A percentile compares a stretch with the other conserved stretches of the same genome.
phyloP scores from a whole-genome alignment of 73 alveolate genomes.

The Symbiodinium pilosum region DNA sequence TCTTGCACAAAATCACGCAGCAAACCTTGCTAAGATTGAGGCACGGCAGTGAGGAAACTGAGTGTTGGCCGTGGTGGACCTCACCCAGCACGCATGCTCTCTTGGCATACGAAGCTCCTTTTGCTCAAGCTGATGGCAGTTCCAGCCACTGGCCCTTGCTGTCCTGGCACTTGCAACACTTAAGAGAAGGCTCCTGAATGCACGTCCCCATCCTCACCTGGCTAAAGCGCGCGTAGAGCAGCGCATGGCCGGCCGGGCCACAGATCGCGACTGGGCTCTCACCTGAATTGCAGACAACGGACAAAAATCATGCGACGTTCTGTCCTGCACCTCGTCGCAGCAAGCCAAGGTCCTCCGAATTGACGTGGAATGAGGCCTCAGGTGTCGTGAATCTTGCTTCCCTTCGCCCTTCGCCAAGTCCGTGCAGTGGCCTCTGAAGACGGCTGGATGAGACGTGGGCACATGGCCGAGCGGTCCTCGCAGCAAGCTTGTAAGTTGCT shows the following conservation, averaged over 20 bases:
- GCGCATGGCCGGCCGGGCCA: conserved; percentile 17
- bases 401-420: too few relatives aligned
- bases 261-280: not conserved
- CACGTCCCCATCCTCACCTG: not conserved
- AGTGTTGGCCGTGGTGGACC: not conserved
- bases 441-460: conserved; percentile 4
- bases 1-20: not conserved
- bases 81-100: not conserved
- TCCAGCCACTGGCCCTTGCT: conserved; percentile 3
- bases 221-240: conserved; percentile 5
- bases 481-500: not conserved
- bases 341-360: not conserved
- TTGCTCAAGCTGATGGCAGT: not conserved
- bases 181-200: not conserved
- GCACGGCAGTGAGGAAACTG: conserved; percentile 13
- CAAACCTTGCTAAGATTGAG: not conserved
- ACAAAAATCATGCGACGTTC: too few relatives aligned
- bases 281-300: too few relatives aligned
- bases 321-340: not conserved
- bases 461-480: not conserved
- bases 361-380: not conserved
- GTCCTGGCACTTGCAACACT: not conserved
- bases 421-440: not conserved
- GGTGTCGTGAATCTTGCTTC: too few relatives aligned
- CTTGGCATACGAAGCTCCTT: too few relatives aligned